Base-by-base conservation (phyloP, 768 basidiomycete species). In the Candolleomyces efflorescens region DNA sequence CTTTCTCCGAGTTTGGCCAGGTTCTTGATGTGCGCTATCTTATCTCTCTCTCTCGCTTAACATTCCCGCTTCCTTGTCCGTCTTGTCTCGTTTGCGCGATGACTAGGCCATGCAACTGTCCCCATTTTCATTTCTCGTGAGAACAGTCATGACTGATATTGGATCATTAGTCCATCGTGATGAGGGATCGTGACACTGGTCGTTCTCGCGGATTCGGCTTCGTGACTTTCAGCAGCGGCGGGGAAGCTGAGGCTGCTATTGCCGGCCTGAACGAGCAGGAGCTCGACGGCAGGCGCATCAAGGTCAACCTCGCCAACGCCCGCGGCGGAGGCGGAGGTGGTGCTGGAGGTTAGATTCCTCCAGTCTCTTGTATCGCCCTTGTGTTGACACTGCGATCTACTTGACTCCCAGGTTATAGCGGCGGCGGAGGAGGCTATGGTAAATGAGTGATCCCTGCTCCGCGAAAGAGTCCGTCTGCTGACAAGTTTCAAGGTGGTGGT, bases 171-270 rank as follows among this genome's bases (percentile, higher is more conserved):
- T 90, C 90, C 65, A 94, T 96, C 76, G 94, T 96, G 73, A 96
- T 96, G 94, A 90, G 92, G 78, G 95, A 98, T 78, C 92, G 94
- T 70, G 96, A 97, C 70, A 98, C 96, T 63, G 91, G 92, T 60
- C 92, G 95, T 69, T 96, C 93, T 62, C 89, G 95, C 70, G 95
- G 95, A 68, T 98, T 98, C 72, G 95, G 95, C 61, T 98, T 98
- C 75, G 94, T 98, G 60, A 94, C 91, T 55, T 94, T 78, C 72
- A 71, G 77, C 62, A 69, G 72, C 49, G 45, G 67, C 12, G 66
- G 73, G 27, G 93, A 96, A 71, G 95, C 95, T 46, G 76, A 89
- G 11, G 77, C 78, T 59, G 94, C 95, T 46, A 96, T 97, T 69
- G 59, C 52, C 46, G 75, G 70, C 43, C 76, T 96, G 70, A 89